phyloP scores from a whole-genome alignment of 768 basidiomycete genomes.

The Suillus subalutaceus region DNA sequence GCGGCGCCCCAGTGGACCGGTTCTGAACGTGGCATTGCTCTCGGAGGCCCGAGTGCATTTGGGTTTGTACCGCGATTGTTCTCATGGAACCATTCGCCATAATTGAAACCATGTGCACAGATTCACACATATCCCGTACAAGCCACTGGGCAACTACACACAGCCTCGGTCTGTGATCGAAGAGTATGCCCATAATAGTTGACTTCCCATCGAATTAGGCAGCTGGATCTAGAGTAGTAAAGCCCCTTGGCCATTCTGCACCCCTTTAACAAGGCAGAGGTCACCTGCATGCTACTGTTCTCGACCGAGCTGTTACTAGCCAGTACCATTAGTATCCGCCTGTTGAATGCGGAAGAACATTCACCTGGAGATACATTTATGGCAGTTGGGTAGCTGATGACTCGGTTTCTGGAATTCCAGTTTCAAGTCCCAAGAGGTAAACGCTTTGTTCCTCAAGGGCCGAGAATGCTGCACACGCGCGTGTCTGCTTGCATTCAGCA shows the following conservation, averaged over 20 bases:
- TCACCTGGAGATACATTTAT: background rate
- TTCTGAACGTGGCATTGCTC: constrained; percentile 48
- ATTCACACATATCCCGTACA: constrained; percentile 37
- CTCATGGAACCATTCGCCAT: background rate
- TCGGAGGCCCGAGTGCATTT: constrained; percentile 57
- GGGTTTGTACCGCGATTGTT: constrained; percentile 38
- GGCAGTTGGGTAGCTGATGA: background rate
- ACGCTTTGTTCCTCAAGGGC: background rate
- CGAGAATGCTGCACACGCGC: background rate
- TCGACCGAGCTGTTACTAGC: background rate
- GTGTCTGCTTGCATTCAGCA: background rate
- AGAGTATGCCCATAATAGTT: constrained; percentile 32
- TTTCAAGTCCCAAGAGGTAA: background rate
- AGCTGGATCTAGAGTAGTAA: constrained; percentile 15
- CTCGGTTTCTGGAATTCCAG: background rate
- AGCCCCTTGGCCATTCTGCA: background rate
- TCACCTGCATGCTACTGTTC: background rate
- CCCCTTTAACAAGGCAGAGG: background rate
- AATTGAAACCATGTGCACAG: constrained; percentile 21
- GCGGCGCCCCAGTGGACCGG: constrained; percentile 60
- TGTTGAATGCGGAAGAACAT: background rate
- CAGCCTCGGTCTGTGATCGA: constrained; percentile 52
- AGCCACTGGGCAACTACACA: constrained; percentile 42
- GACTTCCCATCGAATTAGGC: constrained; percentile 2
- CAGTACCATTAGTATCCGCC: background rate